These are phyloP conservation scores for Trebouxia sp. DNA, from an alignment of 139 green algal genomes.

Conservation along the genomic window DNA sequence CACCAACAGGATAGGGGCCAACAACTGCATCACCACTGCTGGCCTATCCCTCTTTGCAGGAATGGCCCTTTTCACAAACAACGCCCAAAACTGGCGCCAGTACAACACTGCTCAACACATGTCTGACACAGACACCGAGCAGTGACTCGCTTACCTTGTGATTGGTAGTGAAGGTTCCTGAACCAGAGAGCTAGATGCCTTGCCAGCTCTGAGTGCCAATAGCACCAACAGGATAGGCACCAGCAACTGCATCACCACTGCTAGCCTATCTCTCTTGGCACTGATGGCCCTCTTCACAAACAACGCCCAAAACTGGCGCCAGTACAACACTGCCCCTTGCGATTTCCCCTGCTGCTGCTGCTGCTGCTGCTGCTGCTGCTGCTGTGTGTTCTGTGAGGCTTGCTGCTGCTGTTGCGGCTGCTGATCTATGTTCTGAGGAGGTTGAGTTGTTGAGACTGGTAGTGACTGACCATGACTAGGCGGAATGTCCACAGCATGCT, in stretches of 20 bases:
- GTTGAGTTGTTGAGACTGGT: not conserved
- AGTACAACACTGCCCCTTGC: constrained; percentile 47
- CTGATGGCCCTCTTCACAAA: constrained; percentile 67
- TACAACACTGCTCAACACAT: not conserved
- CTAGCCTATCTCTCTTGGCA: constrained; percentile 56
- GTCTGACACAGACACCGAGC: not conserved
- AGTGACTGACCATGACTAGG: not conserved
- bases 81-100: constrained; percentile 53
- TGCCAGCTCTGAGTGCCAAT: constrained; percentile 41
- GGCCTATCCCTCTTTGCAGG: constrained; percentile 60
- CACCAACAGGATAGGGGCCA: not conserved
- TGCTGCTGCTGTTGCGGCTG: not conserved
- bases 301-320: constrained; percentile 62
- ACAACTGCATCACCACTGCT: constrained; percentile 15
- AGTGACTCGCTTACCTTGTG: constrained; percentile 27
- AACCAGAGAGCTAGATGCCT: constrained; percentile 18
- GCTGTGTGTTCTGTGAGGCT: no score
- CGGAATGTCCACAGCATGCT: constrained; percentile 5
- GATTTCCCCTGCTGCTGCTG: not conserved
- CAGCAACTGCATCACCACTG: constrained; percentile 57
- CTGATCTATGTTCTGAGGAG: no score
- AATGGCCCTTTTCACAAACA: constrained; percentile 69
- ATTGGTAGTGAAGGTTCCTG: constrained; percentile 46
- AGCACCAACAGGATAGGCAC: constrained; percentile 52
- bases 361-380: not conserved